These are phyloP conservation scores for Cucurbita ficifolia DNA, from an alignment of 306 rosid species.

Conservation along the genomic window DNA sequence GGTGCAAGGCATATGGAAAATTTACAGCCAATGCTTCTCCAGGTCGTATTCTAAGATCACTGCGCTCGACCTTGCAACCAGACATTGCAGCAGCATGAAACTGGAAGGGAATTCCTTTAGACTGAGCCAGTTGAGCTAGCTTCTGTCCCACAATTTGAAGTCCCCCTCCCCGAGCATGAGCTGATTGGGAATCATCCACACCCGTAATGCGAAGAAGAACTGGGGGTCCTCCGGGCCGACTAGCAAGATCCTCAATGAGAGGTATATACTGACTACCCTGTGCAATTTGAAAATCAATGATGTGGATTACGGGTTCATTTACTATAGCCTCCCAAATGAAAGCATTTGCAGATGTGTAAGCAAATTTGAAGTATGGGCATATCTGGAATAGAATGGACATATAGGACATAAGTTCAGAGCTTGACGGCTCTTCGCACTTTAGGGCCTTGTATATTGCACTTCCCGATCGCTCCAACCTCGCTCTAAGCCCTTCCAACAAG, in stretches of 20 bases:
- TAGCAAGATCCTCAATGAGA: slow-evolving; percentile 45
- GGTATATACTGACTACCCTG: slow-evolving; percentile 72
- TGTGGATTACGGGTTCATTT: slow-evolving; percentile 58
- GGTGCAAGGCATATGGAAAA: slow-evolving; percentile 70
- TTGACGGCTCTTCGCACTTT: slow-evolving; percentile 61
- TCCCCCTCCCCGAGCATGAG: slow-evolving; percentile 85
- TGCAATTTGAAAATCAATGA: slow-evolving; percentile 90
- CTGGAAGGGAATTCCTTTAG: slow-evolving; percentile 48
- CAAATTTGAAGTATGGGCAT: slow-evolving; percentile 75
- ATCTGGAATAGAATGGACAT: slow-evolving; percentile 51
- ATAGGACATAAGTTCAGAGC: slow-evolving; percentile 57
- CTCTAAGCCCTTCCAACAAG: slow-evolving; percentile 88
- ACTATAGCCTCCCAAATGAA: slow-evolving; percentile 47
- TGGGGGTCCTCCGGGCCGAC: slow-evolving; percentile 48
- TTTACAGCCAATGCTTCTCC: slow-evolving; percentile 72
- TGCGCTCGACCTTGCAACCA: slow-evolving; percentile 42
- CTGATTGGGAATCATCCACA: slow-evolving; percentile 72
- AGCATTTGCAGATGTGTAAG: slow-evolving; percentile 57
- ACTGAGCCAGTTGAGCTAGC: slow-evolving; percentile 27
- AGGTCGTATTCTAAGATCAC: slow-evolving; percentile 26
- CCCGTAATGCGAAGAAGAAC: slow-evolving; percentile 48
- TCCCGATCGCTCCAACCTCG: slow-evolving; percentile 73
- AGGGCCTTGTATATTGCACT: slow-evolving; percentile 60
- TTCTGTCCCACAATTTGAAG: slow-evolving; percentile 51
- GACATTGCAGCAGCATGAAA: slow-evolving; percentile 65